A percentile compares a stretch with the other conserved stretches of the same genome.
Conservation (phyloP, 768 basidiomycete genomes). For the Agaricus blazei region DNA sequence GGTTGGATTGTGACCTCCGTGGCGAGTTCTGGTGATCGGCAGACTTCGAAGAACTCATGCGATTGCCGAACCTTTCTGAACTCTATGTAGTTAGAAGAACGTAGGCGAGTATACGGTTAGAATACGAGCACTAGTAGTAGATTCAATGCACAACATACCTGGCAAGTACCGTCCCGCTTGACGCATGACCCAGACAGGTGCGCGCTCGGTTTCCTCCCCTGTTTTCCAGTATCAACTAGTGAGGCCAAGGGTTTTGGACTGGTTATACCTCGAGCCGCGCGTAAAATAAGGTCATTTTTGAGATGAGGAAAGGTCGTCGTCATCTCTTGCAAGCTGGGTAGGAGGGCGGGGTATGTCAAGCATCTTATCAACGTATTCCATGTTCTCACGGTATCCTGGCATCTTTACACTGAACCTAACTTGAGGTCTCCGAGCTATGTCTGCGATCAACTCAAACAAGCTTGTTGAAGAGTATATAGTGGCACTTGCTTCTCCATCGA, state of each 20-base stretch:
- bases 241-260: not conserved
- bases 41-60: slow-evolving; percentile 94
- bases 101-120: not conserved
- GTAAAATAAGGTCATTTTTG: slow-evolving; percentile 82
- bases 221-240: slow-evolving; percentile 5
- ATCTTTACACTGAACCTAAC: not conserved
- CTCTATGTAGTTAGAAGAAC: slow-evolving; percentile 41
- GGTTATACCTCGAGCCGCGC: slow-evolving; percentile 73
- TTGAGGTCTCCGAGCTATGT: slow-evolving; percentile 23
- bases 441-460: slow-evolving; percentile 52
- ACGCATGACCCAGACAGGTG: slow-evolving; percentile 98
- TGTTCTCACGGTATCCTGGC: not conserved
- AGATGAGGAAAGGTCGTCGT: slow-evolving; percentile 57
- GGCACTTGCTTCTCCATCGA: not conserved
- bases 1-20: slow-evolving; percentile 91
- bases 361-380: not conserved
- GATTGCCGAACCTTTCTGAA: slow-evolving; percentile 81
- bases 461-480: slow-evolving; percentile 58
- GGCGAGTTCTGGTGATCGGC: slow-evolving; percentile 87
- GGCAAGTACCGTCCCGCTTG: slow-evolving; percentile 96
- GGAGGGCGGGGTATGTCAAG: too few species aligned
- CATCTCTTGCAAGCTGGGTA: slow-evolving; percentile 22
- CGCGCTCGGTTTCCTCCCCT: slow-evolving; percentile 85
- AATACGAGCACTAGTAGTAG: slow-evolving; percentile 4
- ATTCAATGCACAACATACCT: slow-evolving; percentile 41